These are phyloP conservation scores for Picea engelmannii DNA, from an alignment of 83 land plant genomes.

Conservation along the genomic window DNA sequence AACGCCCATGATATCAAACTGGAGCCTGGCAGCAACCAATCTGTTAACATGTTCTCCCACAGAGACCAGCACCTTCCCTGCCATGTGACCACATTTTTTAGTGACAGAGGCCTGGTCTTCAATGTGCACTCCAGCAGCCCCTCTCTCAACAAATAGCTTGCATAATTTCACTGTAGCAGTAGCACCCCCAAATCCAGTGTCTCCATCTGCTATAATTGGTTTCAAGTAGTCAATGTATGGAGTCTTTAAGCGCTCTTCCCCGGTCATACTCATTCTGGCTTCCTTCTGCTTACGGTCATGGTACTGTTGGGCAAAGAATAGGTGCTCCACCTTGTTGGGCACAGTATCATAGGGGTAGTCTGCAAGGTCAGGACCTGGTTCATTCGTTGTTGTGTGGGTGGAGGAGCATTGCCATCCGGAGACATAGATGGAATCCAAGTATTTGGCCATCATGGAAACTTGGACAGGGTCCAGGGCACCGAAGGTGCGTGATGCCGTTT, in stretches of 20 bases:
- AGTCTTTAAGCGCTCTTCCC: constrained; percentile 54
- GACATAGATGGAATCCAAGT: constrained; percentile 87
- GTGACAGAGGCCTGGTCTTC: constrained; percentile 90
- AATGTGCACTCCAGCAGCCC: constrained; percentile 95
- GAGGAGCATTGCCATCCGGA: constrained; percentile 99
- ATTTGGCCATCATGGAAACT: constrained; percentile 92
- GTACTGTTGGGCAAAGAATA: constrained; percentile 86
- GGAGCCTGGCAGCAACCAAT: constrained; percentile 83
- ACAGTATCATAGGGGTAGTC: constrained; percentile 97
- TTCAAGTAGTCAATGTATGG: constrained; percentile 79
- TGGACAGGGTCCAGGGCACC: constrained; percentile 95
- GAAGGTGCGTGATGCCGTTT: constrained; percentile 87
- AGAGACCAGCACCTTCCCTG: constrained; percentile 87
- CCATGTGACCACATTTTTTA: constrained; percentile 97
- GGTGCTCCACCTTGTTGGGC: constrained; percentile 94
- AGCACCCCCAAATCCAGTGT: constrained; percentile 89
- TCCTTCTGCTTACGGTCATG: constrained; percentile 91
- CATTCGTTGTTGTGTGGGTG: constrained; percentile 85
- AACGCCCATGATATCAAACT: constrained; percentile 90
- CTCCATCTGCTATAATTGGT: constrained; percentile 93
- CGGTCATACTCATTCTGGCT: constrained; percentile 66
- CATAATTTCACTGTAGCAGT: constrained; percentile 94
- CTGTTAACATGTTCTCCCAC: constrained; percentile 78
- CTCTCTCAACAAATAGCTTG: constrained; percentile 95
- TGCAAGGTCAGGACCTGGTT: constrained; percentile 95